Percentiles rank a stretch among this genome's conserved stretches.
Conservation (phyloP, 2,329 filamentous ascomycete genomes). For the Xylariales sp. region DNA sequence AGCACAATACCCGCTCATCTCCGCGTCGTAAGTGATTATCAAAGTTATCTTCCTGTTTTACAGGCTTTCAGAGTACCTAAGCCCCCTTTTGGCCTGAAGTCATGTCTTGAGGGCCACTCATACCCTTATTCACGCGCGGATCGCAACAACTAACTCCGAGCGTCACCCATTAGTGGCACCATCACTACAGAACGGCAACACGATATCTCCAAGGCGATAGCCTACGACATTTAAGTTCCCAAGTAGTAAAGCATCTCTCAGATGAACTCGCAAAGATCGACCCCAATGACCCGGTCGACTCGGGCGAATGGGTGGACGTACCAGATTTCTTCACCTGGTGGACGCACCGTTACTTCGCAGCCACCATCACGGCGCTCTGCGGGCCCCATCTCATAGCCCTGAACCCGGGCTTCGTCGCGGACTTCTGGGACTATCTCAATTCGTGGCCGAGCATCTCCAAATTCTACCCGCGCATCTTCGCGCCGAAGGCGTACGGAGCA, state of each 20-base stretch:
- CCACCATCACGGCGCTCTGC: conserved; percentile 28
- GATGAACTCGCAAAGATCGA: conserved; percentile 8
- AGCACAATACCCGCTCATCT: conserved; percentile 18
- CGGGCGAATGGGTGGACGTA: conserved; percentile 20
- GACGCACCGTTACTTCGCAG: conserved; percentile 20
- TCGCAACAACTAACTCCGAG: neutral
- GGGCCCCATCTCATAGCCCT: conserved; percentile 35
- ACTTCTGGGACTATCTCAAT: conserved; percentile 27
- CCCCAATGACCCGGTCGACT: conserved; percentile 16
- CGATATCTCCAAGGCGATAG: conserved; percentile 20
- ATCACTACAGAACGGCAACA: conserved; percentile 19
- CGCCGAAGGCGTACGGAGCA: conserved; percentile 19
- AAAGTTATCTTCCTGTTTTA: neutral
- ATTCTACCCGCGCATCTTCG: conserved; percentile 31
- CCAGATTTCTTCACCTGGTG: conserved; percentile 23
- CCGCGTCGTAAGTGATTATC: conserved; percentile 4
- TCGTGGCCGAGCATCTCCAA: conserved; percentile 23
- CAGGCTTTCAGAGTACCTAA: neutral
- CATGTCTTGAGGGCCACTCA: too few species aligned
- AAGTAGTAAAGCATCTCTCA: conserved; percentile 16
- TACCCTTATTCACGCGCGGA: neutral
- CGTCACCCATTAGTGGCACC: conserved; percentile 10
- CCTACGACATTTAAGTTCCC: conserved; percentile 11
- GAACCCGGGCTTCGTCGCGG: conserved; percentile 31
- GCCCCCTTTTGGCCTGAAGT: neutral